Conservation (phyloP, 2,329 filamentous ascomycete genomes). For the Cordyceps fumosorosea region DNA sequence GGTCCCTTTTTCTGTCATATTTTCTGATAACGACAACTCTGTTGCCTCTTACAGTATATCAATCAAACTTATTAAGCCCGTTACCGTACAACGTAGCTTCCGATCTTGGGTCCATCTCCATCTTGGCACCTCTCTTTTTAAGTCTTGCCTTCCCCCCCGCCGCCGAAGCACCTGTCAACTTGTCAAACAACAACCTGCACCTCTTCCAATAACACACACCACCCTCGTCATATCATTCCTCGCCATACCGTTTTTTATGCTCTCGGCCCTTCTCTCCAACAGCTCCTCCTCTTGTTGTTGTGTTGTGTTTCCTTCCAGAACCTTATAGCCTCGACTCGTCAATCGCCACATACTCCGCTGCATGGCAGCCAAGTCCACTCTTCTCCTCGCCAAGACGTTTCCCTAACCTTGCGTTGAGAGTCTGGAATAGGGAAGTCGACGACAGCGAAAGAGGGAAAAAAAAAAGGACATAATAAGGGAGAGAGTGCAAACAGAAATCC, state of each 20-base stretch:
- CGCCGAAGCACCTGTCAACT: neutral
- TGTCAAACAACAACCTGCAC: neutral
- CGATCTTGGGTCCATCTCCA: neutral
- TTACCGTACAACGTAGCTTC: neutral
- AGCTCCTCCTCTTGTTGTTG: neutral
- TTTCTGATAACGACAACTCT: neutral
- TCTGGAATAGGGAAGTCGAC: neutral
- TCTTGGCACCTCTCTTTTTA: neutral
- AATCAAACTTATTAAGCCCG: neutral
- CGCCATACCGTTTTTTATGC: neutral
- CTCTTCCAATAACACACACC: neutral
- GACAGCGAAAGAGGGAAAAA: too few relatives aligned
- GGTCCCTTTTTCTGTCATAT: neutral
- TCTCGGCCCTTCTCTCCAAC: neutral
- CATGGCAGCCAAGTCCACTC: neutral
- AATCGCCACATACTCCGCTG: neutral
- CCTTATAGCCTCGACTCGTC: neutral
- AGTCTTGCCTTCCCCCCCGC: neutral
- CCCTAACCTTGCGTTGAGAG: neutral
- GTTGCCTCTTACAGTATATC: neutral
- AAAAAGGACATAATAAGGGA: neutral
- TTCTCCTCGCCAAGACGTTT: neutral
- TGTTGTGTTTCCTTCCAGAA: too few relatives aligned
- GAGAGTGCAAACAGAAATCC: neutral
- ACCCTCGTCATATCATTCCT: neutral